Evolutionary conservation across 495 filamentous ascomycete species (phyloP).

Genomic region (Saxophila tyrrhenica): DNA sequence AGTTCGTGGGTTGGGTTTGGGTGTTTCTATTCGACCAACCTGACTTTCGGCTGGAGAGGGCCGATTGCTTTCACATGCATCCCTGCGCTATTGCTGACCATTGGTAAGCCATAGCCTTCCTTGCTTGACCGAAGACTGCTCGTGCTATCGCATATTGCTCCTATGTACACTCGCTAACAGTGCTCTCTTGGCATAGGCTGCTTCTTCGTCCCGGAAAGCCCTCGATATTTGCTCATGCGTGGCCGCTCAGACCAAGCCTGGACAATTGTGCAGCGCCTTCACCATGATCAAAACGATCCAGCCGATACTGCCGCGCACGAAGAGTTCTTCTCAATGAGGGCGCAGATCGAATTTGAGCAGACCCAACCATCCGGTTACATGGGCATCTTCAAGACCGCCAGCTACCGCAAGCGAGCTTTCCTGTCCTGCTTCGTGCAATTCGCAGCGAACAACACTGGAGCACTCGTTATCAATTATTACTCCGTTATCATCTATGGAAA

Average conservation of each 20-base stretch:
- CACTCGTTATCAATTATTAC: conserved; percentile 21
- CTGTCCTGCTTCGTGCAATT: conserved; percentile 20
- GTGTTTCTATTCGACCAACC: conserved; percentile 60
- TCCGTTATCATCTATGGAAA: conserved; percentile 4
- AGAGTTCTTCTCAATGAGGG: conserved; percentile 21
- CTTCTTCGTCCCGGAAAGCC: conserved; percentile 41
- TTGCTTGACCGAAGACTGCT: no score
- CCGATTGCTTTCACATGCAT: conserved; percentile 55
- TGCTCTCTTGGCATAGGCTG: conserved; percentile 20
- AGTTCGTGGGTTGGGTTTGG: conserved; percentile 40
- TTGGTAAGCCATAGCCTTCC: conserved; percentile 24
- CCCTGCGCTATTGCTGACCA: conserved; percentile 51
- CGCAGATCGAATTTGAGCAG: conserved; percentile 21
- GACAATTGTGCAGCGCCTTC: conserved; percentile 35
- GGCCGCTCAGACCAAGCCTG: conserved; percentile 36
- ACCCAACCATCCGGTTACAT: conserved; percentile 18
- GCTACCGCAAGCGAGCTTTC: conserved; percentile 23
- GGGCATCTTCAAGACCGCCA: conserved; percentile 14
- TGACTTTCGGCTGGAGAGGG: conserved; percentile 58
- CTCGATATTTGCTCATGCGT: conserved; percentile 29
- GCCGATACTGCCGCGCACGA: conserved; percentile 39
- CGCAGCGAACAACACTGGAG: conserved; percentile 21
- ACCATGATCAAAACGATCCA: conserved; percentile 44
- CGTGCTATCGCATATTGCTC: no score
- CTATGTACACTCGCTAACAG: no score